Base-by-base conservation (phyloP, 371 early-diverging fungal species). In the Choanephora cucurbitarum region DNA sequence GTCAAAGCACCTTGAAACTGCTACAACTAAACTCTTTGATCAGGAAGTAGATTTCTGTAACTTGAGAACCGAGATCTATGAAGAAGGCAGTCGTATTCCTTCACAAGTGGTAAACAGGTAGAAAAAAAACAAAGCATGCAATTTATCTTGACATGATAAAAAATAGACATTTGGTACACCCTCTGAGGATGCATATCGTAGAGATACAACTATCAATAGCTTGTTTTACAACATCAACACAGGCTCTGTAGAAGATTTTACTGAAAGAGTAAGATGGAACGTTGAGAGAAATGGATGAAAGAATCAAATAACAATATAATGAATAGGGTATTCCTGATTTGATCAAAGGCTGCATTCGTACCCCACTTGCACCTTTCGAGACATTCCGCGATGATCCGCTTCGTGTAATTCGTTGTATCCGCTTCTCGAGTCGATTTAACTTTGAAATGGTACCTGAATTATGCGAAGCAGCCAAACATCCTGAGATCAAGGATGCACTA, bases 1-100 rank as follows among this genome's bases (percentile, higher is more conserved):
- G 69, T 93, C 95, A 21, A 99, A 99, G 77, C 99, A 99, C 77
- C 77, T 99, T 39, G 99, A 99, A 77, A 99, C 99, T 0, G 97
- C 97, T 3, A 96, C 95, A 6, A 86, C 92, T 33, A 84, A 82
- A 22, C 72, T 99, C 3, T 83, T 91, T 60, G 96, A 88, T 13
- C 75, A 82, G 44, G 77, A 83, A 32, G 70, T 99, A 4, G 99
- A 99, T 74, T 99, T 99, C 82, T 96, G 97, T 34, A 92, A 97
- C 72, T 72, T 99, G 62, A 78, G 99, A 17, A 92, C 86, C 13
- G 99, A 99, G 67, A 82, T 83, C 21, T 99, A 99, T 73, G 73
- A 82, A 39, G 89, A 88, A 18, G 81, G 85, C 39, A 89, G 88
- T 42, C 78, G 99, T 11, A 95, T 97, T 28, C 99, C 99, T 14